Evolutionary conservation across 805 yeast species (phyloP), one percentile per base, ranked within the genome.

Genomic region (Saccharomycopsis sp.): DNA sequence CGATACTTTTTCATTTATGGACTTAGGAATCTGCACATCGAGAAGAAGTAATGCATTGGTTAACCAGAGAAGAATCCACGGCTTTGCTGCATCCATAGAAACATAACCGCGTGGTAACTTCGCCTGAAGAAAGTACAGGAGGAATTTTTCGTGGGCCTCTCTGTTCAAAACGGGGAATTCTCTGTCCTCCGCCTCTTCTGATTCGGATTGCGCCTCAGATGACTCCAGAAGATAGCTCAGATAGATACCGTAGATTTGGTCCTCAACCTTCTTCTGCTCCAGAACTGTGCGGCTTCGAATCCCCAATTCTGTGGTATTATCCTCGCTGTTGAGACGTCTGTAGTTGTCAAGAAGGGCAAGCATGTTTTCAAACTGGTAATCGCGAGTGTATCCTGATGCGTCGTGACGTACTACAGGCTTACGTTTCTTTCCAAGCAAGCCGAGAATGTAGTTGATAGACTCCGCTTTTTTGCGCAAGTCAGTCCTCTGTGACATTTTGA

Each of bases 41-140:
- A 86, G 62, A 1, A 83, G 57, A 2, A 68, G 64, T 51, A 77
- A 64, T 0, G 85, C 76, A 67, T 89, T 90, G 52, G 80, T 68
- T 3, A 86, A 72, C 99, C 99, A 94, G 68, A 87, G 93, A 1
- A 88, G 59, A 66, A 93, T 73, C 98, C 98, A 94, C 0, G 96
- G 84, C 61, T 86, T 91, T n/a, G 94, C 87, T 0, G 97, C 94
- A 70, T 93, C 97, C 53, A 89, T 74, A 0, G 78, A 78, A 2
- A 70, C 67, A 68, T 79, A 86, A 7, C 69, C 73, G 1, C 72
- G 62, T 0, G 91, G 87, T 25, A 87, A 74, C 17, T 77, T 72
- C 9, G 70, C 67, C 8, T 68, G 64, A 23, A 83, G 70, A 19
- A 74, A 72, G n/a, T 67, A 59, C 20, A 73, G 69, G 14, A 82